Evolutionary conservation across 345 rosid species (phyloP).

Genomic region (Gossypium herbaceum): DNA sequence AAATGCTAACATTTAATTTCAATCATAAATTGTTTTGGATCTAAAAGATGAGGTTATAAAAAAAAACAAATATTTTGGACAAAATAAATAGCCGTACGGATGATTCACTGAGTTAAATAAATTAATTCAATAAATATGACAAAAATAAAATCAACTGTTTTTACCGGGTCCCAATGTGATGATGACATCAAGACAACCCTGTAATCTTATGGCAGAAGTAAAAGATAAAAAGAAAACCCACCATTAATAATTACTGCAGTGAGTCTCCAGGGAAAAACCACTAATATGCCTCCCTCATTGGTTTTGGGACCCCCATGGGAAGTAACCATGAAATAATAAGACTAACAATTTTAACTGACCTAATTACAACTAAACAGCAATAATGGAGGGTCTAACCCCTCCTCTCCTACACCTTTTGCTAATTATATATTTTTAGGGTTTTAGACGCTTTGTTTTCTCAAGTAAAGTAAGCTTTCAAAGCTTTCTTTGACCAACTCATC

Average conservation of each 20-base stretch:
- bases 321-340: background rate
- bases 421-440: conserved; percentile 9
- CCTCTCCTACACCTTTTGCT: background rate
- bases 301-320: conserved; percentile 10
- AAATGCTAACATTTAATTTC: too few relatives aligned
- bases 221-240: background rate
- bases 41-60: too few relatives aligned
- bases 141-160: background rate
- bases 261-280: background rate
- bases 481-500: conserved; percentile 25
- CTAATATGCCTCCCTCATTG: conserved; percentile 16
- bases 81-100: too few relatives aligned
- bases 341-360: background rate
- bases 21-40: too few relatives aligned
- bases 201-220: conserved; percentile 8
- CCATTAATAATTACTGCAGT: background rate
- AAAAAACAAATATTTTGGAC: too few relatives aligned
- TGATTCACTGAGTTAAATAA: background rate
- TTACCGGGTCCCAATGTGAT: conserved; percentile 22
- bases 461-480: conserved; percentile 19
- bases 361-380: background rate
- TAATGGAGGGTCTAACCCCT: conserved; percentile 13
- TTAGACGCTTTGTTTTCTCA: conserved; percentile 20
- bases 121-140: conserved; percentile 3
- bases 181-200: conserved; percentile 27